A percentile compares a stretch with the other conserved stretches of the same genome.
Evolutionary conservation across 1,139 yeast genomes (phyloP).

Genomic region (Blastobotrys persicus): DNA sequence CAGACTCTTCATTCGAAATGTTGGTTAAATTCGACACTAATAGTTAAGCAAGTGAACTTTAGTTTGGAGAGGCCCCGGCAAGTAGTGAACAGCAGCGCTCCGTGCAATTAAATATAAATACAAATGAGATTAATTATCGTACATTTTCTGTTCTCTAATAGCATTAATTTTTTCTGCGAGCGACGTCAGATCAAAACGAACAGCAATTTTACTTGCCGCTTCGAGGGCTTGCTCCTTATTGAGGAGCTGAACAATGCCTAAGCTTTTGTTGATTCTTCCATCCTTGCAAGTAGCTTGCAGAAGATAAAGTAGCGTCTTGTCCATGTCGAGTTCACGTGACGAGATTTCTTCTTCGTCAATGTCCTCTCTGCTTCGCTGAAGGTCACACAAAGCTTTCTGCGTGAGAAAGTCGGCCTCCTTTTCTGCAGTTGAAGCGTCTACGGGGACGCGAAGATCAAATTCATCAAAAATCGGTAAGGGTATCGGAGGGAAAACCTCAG

Average conservation of each 20-base stretch:
- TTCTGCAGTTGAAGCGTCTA: conserved; percentile 21
- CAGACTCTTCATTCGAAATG: too few species aligned
- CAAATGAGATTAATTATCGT: background rate
- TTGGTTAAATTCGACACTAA: too few species aligned
- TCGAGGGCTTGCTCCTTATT: conserved; percentile 73
- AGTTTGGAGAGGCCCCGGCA: too few species aligned
- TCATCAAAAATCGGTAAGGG: conserved; percentile 87
- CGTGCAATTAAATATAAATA: background rate
- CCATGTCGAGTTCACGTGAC: conserved; percentile 43
- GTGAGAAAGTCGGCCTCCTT: conserved; percentile 26
- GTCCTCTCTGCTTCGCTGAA: conserved; percentile 29
- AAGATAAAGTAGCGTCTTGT: conserved; percentile 69
- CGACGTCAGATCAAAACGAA: conserved; percentile 64
- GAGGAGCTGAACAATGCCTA: conserved; percentile 65
- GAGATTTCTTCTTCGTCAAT: conserved; percentile 24
- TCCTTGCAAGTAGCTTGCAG: conserved; percentile 78
- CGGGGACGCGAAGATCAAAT: conserved; percentile 65
- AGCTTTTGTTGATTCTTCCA: conserved; percentile 62
- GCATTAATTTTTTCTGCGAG: conserved; percentile 68
- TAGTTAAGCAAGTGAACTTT: too few species aligned
- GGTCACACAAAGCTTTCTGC: conserved; percentile 27
- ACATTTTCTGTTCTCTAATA: conserved; percentile 48
- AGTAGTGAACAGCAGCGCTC: conserved; percentile 1
- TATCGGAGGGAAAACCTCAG: conserved; percentile 48
- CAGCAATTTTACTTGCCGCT: conserved; percentile 83